A percentile compares a stretch with the other conserved stretches of the same genome.
These are phyloP conservation scores for Diplodia intermedia DNA, from an alignment of 2,329 filamentous ascomycete genomes.

Conservation along the genomic window DNA sequence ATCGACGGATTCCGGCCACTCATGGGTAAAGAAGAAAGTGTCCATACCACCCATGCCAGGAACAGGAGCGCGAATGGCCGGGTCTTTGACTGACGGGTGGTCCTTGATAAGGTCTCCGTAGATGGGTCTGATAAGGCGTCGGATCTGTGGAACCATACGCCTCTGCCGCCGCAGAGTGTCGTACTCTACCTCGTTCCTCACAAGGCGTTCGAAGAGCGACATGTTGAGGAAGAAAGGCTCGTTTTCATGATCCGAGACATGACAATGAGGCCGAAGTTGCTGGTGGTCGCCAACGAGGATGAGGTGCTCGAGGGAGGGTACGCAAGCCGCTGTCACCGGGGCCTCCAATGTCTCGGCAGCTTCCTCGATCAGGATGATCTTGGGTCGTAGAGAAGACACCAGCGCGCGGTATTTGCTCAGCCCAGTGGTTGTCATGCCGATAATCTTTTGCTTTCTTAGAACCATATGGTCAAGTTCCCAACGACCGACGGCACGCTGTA, in stretches of 20 bases:
- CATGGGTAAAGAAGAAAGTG: constrained; percentile 69
- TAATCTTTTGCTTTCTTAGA: constrained; percentile 65
- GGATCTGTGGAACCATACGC: constrained; percentile 73
- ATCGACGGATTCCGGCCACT: constrained; percentile 69
- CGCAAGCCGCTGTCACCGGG: constrained; percentile 64
- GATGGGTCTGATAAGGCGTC: constrained; percentile 66
- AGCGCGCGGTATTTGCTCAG: constrained; percentile 79
- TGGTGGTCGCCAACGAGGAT: constrained; percentile 81
- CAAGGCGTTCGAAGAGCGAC: constrained; percentile 80
- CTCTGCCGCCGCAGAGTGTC: constrained; percentile 72
- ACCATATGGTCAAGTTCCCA: constrained; percentile 67
- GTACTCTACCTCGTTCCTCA: constrained; percentile 69
- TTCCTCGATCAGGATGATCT: constrained; percentile 77
- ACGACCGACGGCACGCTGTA: constrained; percentile 62
- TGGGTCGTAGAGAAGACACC: constrained; percentile 69
- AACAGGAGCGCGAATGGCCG: constrained; percentile 57
- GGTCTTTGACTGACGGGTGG: constrained; percentile 61
- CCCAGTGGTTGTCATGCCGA: constrained; percentile 79
- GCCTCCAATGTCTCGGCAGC: constrained; percentile 78
- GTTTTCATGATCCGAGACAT: constrained; percentile 64
- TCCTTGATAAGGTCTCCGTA: constrained; percentile 65
- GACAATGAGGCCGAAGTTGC: constrained; percentile 75
- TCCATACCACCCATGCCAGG: constrained; percentile 68
- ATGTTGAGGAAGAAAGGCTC: constrained; percentile 71
- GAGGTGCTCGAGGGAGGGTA: constrained; percentile 68